Evolutionary conservation across 2,329 filamentous ascomycete genomes (phyloP), one percentile per base, ranked within the genome.

Genomic region (Neopestalotiopsis clavispora): DNA sequence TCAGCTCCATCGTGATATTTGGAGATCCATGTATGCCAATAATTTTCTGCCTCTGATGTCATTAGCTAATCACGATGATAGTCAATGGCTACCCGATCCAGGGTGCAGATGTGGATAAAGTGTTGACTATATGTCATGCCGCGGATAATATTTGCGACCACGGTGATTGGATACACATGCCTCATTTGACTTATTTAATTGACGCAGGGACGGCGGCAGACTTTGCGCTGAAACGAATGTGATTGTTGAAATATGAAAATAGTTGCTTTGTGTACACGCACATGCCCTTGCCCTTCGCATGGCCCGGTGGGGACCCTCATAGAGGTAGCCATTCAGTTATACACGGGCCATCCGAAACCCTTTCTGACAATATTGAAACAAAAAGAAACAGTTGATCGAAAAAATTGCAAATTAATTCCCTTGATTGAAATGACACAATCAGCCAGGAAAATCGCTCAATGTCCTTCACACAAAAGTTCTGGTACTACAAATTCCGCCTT

Each of bases 81-180:
- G 64, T 14, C 64, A 57, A 58, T 5, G 64, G 64, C 9, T 58
- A 14, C 23, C 20, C 64, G 6, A 34, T 66, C 14, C 64, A 66
- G n/a, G 42, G 52, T 12, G 64, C 64, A 32, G 28, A 30, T 34
- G 23, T 34, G 4, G 17, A 20, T 5, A 67, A 61, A n/a, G 65
- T 67, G 4, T n/a, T 67, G 32, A 67, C 32, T 3, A 38, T 67
- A 6, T 67, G 65, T 20, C 65, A 67, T 38, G 14, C 14, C 17
- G 65, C 52, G n/a, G 65, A 67, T 49, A 61, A 67, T 3, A 67
- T 67, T 13, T 59, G 56, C 23, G 32, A 28, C n/a, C n/a, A 45
- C 23, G 65, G 65, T n/a, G 65, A 67, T 28, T 61, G 59, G 45
- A 67, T 67, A 32, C 32, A 40, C 10, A 10, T 67, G 34, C 52